Percentiles rank a stretch among this genome's conserved stretches.
phyloP scores from a whole-genome alignment of 2,329 filamentous ascomycete genomes.

The Colletotrichum neosansevieriae region DNA sequence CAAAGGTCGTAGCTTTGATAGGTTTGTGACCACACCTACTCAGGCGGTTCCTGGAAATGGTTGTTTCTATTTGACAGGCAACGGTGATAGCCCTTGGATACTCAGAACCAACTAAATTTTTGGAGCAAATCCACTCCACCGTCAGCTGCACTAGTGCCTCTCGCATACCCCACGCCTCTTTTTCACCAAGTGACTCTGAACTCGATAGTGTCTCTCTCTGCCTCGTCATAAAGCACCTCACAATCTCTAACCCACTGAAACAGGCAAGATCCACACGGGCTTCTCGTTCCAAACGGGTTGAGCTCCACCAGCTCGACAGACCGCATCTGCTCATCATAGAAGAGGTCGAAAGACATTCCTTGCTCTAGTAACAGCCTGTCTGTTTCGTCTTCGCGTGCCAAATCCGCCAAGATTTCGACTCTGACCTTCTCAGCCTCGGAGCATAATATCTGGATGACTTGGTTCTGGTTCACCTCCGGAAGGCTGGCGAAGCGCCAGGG shows the following conservation, averaged over 20 bases:
- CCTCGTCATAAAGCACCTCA: conserved; percentile 51
- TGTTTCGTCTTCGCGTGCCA: neutral
- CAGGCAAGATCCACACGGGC: conserved; percentile 58
- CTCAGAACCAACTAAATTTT: too few species aligned
- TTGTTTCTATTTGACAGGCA: too few species aligned
- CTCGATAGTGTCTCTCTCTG: neutral
- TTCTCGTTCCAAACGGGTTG: conserved; percentile 58
- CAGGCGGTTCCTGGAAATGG: too few species aligned
- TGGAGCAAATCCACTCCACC: too few species aligned
- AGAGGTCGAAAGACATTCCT: conserved; percentile 59
- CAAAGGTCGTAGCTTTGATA: too few species aligned
- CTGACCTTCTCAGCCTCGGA: neutral
- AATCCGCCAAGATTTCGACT: neutral
- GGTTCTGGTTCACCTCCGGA: neutral
- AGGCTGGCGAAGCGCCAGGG: conserved; percentile 46
- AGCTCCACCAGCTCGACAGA: conserved; percentile 55
- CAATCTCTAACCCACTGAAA: conserved; percentile 59
- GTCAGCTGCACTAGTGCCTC: too few species aligned
- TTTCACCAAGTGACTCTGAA: neutral
- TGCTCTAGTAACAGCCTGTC: conserved; percentile 39
- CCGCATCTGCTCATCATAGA: conserved; percentile 48
- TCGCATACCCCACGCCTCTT: too few species aligned
- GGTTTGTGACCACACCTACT: too few species aligned
- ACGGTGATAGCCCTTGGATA: too few species aligned
- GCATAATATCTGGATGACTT: neutral